Evolutionary conservation across 1,284 basidiomycete species (phyloP), one percentile per base, ranked within the genome.

Genomic region (Melampsora allii-populina): DNA sequence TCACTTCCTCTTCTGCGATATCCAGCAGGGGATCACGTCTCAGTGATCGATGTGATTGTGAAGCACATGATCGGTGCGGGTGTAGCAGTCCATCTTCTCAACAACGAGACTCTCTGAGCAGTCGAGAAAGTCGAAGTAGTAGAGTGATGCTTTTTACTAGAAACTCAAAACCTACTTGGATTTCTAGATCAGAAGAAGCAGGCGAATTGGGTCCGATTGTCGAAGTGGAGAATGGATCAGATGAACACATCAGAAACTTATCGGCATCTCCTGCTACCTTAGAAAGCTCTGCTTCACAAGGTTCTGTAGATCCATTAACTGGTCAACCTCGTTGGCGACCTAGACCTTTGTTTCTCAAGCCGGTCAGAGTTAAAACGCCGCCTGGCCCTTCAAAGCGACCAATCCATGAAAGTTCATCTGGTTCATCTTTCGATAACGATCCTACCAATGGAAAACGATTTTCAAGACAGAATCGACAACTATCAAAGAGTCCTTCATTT

Each of bases 101-200:
- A 19, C 48, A 17, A 24, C 17, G 48, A 53, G 48, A 53, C 24
- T 53, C 48, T 24, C 3, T 53, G n/a, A 53, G 48, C 17, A 53
- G 48, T 53, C 48, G 48, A 53, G 48, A 17, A 50, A 50, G 48
- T 50, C 48, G 48, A 50, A 24, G 48, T 6, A 53, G 48, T 53
- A n/a, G 48, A 53, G 48, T 53, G n/a, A 53, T 53, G 48, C 48
- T 53, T 10, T 53, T 53, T 53, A 53, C 48, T 53, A n/a, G 48
- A 14, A 53, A 53, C 48, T 53, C 48, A 10, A 53, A 53, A 24
- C n/a, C 48, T 53, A 7, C 7, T n/a, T 53, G 48, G 48, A 10
- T n/a, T 53, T 6, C 48, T 17, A n/a, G 48, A 53, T 24, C 19
- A 24, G 48, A 53, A n/a, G 48, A 53, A n/a, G 24, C 48, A 53